Evolutionary conservation across 106 monocot genomes (phyloP).

Genomic region (Dendrobium catenatum): DNA sequence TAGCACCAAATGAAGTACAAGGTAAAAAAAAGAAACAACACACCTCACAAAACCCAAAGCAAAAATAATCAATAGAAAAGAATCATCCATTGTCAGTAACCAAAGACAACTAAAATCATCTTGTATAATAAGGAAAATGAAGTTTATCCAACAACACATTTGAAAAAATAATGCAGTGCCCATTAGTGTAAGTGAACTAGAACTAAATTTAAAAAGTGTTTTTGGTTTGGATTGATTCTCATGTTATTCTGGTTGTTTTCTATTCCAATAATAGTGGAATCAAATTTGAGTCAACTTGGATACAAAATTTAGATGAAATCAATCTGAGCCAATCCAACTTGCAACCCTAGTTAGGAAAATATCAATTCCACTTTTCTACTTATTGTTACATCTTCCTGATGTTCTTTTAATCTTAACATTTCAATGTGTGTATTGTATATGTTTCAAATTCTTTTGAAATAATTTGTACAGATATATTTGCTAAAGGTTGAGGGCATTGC

Average conservation of each 20-base stretch:
- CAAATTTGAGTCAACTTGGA: background rate
- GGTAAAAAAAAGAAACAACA: no score
- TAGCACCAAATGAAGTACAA: no score
- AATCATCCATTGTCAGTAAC: no score
- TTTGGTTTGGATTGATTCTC: background rate
- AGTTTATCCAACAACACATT: no score
- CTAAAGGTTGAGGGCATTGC: constrained; percentile 98
- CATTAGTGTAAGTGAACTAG: background rate
- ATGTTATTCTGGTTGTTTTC: background rate
- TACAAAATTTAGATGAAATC: background rate
- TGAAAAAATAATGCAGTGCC: background rate
- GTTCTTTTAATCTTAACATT: background rate
- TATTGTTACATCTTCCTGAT: background rate
- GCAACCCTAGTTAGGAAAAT: background rate
- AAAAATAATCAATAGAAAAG: no score
- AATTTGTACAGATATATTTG: constrained; percentile 77
- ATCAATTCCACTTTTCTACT: background rate
- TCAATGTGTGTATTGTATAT: background rate
- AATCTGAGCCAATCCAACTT: background rate
- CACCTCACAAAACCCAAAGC: no score
- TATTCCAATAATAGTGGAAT: background rate
- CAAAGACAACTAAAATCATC: no score
- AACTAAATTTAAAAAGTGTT: background rate
- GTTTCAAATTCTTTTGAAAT: constrained; percentile 1
- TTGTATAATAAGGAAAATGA: no score